A percentile compares a stretch with the other conserved stretches of the same genome.
Conservation (phyloP, 148 eudicot species). For the Vaccinium corymbosum region DNA sequence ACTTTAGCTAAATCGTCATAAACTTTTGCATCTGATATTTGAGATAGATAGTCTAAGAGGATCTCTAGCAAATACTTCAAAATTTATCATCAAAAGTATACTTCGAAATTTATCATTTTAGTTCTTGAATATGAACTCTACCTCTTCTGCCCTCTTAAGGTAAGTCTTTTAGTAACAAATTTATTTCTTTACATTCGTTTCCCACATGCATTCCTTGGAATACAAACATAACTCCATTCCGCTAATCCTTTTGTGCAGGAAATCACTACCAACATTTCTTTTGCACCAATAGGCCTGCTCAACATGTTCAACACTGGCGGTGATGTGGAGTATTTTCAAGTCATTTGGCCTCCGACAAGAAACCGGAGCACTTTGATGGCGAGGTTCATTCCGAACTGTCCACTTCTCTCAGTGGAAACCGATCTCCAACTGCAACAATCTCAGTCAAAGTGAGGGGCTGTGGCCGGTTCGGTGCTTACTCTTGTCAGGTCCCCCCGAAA, state of each 20-base stretch:
- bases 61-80: no score
- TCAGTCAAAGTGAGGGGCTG: conserved; percentile 66
- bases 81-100: neutral
- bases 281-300: conserved; percentile 84
- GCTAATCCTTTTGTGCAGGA: conserved; percentile 39
- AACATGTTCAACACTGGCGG: conserved; percentile 84
- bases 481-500: conserved; percentile 57
- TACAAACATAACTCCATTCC: neutral
- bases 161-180: conserved; percentile 19
- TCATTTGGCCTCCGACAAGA: conserved; percentile 25
- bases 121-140: conserved; percentile 82
- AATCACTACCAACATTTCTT: conserved; percentile 49
- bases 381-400: conserved; percentile 27
- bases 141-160: conserved; percentile 83
- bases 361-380: conserved; percentile 29
- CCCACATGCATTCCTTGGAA: neutral
- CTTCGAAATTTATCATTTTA: neutral
- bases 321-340: conserved; percentile 58
- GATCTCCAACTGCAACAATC: conserved; percentile 40
- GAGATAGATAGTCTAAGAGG: no score
- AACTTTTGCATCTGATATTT: no score
- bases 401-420: conserved; percentile 18
- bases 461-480: conserved; percentile 78
- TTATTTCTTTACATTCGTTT: neutral
- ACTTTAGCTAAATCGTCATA: no score